Percentiles rank a stretch among this genome's conserved stretches.
phyloP scores from a whole-genome alignment of 257 asterid genomes.

The Cinchona pubescens region DNA sequence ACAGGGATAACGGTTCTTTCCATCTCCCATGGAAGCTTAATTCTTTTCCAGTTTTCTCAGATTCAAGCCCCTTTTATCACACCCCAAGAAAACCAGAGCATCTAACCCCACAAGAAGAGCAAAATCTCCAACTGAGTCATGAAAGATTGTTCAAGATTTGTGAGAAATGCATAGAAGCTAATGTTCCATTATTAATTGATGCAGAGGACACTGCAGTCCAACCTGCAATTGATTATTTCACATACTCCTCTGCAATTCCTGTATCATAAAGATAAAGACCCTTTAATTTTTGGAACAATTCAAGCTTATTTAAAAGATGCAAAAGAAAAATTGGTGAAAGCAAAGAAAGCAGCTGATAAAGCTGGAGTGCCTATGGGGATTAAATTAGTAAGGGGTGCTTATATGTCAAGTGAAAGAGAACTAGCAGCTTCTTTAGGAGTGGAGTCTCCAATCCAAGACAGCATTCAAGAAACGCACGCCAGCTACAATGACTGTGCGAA shows the following conservation, averaged over 20 bases:
- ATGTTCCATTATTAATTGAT: slow-evolving; percentile 62
- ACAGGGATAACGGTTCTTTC: slow-evolving; percentile 39
- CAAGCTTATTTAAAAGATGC: slow-evolving; percentile 80
- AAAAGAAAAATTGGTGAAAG: slow-evolving; percentile 42
- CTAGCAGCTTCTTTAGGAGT: slow-evolving; percentile 40
- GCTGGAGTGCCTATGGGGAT: slow-evolving; percentile 61
- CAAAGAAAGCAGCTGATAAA: slow-evolving; percentile 55
- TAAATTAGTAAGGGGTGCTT: slow-evolving; percentile 84
- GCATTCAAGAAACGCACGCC: slow-evolving; percentile 50
- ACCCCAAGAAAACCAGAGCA: slow-evolving; percentile 49
- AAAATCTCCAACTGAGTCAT: slow-evolving; percentile 42
- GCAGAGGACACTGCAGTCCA: slow-evolving; percentile 81
- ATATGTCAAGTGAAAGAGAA: slow-evolving; percentile 52
- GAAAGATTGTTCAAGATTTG: slow-evolving; percentile 49
- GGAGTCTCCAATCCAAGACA: slow-evolving; percentile 58
- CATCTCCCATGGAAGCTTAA: slow-evolving; percentile 77
- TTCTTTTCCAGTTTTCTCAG: slow-evolving; percentile 53
- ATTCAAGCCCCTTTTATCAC: slow-evolving; percentile 73
- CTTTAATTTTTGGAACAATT: slow-evolving; percentile 64
- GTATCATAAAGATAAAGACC: slow-evolving; percentile 37
- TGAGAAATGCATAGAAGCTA: slow-evolving; percentile 30
- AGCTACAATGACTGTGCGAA: slow-evolving; percentile 56
- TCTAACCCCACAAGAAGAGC: slow-evolving; percentile 53
- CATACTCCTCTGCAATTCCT: slow-evolving; percentile 56
- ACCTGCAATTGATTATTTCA: slow-evolving; percentile 78